Conservation (phyloP, 257 asterid genomes). For the Primulina eburnea region DNA sequence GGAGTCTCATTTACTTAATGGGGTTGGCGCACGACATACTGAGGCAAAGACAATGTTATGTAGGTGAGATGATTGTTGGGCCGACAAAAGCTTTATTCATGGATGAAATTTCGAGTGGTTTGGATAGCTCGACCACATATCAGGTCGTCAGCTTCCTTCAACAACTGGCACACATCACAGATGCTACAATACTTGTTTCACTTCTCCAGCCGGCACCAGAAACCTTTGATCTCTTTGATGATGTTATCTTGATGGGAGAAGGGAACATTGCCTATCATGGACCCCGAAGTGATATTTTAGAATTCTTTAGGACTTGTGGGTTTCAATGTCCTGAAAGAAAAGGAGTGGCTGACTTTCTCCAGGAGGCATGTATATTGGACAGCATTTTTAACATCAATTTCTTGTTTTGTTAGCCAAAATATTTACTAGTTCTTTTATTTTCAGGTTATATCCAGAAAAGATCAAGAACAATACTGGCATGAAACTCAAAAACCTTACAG, state of each 20-base stretch:
- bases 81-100: constrained; percentile 52
- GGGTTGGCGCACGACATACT: not conserved
- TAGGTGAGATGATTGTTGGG: constrained; percentile 60
- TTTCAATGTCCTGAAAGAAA: constrained; percentile 53
- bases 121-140: constrained; percentile 56
- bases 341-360: constrained; percentile 55
- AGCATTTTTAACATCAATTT: not conserved
- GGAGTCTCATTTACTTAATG: not conserved
- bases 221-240: constrained; percentile 53
- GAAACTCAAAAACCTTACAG: constrained; percentile 30
- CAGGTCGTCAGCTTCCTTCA: constrained; percentile 45
- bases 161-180: constrained; percentile 49
- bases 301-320: constrained; percentile 44
- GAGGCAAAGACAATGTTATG: not conserved
- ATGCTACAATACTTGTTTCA: constrained; percentile 48
- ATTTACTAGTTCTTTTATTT: constrained; percentile 4
- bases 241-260: constrained; percentile 48
- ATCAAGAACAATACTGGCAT: constrained; percentile 58
- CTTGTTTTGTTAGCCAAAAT: not conserved
- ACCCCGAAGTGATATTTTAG: constrained; percentile 28
- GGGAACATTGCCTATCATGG: constrained; percentile 50
- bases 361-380: constrained; percentile 37
- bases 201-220: constrained; percentile 66
- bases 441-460: constrained; percentile 49
- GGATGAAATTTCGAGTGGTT: constrained; percentile 57